These are phyloP conservation scores for Coccinonectria pachysandricola DNA, from an alignment of 2,329 filamentous ascomycete species.

Conservation along the genomic window DNA sequence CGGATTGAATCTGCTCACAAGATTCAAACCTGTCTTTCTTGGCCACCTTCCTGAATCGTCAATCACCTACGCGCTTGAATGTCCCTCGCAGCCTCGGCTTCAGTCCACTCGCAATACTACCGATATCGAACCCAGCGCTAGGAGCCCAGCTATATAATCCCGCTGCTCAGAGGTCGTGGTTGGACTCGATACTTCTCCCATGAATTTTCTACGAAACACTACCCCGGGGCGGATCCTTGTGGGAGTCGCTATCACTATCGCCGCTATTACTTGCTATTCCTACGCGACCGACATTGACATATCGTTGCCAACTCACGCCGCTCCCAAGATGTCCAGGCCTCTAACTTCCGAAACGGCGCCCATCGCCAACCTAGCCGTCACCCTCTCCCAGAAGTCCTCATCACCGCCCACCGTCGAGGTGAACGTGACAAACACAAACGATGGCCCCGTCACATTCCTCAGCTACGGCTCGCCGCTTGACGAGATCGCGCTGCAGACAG, in stretches of 20 bases:
- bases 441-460: conserved; percentile 26
- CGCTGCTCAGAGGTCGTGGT: too few species aligned
- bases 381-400: conserved; percentile 21
- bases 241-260: background rate
- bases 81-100: too few species aligned
- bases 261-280: background rate
- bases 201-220: background rate
- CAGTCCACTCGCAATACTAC: too few species aligned
- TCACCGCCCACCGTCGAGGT: conserved; percentile 25
- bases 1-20: too few species aligned
- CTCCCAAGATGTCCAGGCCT: too few species aligned
- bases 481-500: conserved; percentile 6
- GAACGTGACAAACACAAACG: conserved; percentile 27
- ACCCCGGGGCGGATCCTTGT: background rate
- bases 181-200: too few species aligned
- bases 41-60: too few species aligned
- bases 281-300: background rate
- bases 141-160: too few species aligned
- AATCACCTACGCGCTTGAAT: too few species aligned
- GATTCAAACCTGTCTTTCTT: too few species aligned
- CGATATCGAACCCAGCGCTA: too few species aligned
- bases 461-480: conserved; percentile 31
- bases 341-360: conserved; percentile 2
- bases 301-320: too few species aligned
- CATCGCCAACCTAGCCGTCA: conserved; percentile 20